phyloP scores from a whole-genome alignment of 208 protist species.

The Wallacemonas rigidus region DNA sequence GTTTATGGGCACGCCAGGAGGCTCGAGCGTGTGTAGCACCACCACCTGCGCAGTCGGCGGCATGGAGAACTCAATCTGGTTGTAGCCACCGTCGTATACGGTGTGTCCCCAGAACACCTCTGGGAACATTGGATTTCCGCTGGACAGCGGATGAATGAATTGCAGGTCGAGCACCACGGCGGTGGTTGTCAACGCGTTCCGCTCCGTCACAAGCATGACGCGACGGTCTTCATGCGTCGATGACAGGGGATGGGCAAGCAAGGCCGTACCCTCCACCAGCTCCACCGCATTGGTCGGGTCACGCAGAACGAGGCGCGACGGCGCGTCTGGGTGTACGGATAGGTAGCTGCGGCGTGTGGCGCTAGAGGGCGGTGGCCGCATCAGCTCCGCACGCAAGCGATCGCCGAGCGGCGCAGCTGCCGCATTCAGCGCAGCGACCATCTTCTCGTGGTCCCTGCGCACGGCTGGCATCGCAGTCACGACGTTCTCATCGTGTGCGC shows the following conservation, averaged over 20 bases:
- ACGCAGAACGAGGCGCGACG: constrained; percentile 54
- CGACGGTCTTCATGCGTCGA: constrained; percentile 79
- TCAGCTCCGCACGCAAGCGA: constrained; percentile 47
- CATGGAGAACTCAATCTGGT: constrained; percentile 88
- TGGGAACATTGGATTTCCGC: constrained; percentile 87
- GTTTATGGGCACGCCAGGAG: constrained; percentile 29
- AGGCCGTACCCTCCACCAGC: constrained; percentile 60
- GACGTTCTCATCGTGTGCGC: constrained; percentile 70
- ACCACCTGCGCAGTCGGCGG: constrained; percentile 80
- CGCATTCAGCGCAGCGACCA: constrained; percentile 36
- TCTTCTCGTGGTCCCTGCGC: constrained; percentile 42
- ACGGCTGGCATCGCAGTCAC: constrained; percentile 47
- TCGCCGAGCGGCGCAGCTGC: constrained; percentile 35
- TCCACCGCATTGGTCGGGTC: constrained; percentile 39
- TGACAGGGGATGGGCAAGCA: constrained; percentile 83
- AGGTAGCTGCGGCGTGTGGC: constrained; percentile 34
- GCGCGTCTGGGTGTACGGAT: constrained; percentile 37
- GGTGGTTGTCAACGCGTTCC: constrained; percentile 55
- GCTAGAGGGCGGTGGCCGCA: constrained; percentile 18
- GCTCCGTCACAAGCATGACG: constrained; percentile 81
- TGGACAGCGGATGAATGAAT: constrained; percentile 75
- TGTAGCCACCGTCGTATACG: constrained; percentile 82
- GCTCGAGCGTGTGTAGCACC: constrained; percentile 80
- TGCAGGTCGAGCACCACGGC: constrained; percentile 81
- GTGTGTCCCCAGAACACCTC: constrained; percentile 91